Evolutionary conservation across 495 filamentous ascomycete genomes (phyloP).

Genomic region (Xylaria bambusicola): DNA sequence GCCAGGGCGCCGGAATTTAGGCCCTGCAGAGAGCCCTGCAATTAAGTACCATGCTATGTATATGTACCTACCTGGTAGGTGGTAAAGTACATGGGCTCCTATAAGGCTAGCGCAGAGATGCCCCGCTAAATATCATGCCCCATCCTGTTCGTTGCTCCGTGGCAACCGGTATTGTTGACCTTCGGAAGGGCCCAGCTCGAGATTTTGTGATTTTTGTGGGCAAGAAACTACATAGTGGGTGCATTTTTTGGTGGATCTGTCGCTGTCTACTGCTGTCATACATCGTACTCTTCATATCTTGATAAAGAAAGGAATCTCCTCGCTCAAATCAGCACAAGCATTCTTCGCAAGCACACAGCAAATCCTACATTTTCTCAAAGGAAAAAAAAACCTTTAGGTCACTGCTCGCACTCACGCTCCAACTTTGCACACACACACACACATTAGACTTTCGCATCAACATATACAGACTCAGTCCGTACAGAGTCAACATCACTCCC

Average conservation of each 20-base stretch:
- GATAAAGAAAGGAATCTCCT: conserved; percentile 6
- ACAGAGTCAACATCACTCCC: not conserved
- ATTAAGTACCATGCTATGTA: too few species aligned
- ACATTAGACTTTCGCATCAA: not conserved
- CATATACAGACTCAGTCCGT: not conserved
- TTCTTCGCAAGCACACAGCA: not conserved
- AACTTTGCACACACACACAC: not conserved
- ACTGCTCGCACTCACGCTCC: not conserved
- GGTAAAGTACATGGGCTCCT: too few species aligned
- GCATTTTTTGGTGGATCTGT: too few species aligned
- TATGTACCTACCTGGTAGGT: too few species aligned
- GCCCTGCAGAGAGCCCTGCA: too few species aligned
- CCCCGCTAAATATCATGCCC: too few species aligned
- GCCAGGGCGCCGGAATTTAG: too few species aligned
- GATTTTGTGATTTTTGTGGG: conserved; percentile 12
- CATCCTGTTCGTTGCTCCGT: conserved; percentile 11
- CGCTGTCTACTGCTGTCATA: too few species aligned
- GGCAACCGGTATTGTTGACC: conserved; percentile 24
- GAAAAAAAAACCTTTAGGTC: too few species aligned
- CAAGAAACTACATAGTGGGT: not conserved
- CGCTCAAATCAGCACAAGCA: not conserved
- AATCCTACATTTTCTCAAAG: too few species aligned
- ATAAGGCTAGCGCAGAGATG: too few species aligned
- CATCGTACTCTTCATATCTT: not conserved
- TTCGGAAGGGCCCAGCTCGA: conserved; percentile 6